Base-by-base conservation (phyloP, 2,329 filamentous ascomycete genomes). In the Aspergillus nomiae region DNA sequence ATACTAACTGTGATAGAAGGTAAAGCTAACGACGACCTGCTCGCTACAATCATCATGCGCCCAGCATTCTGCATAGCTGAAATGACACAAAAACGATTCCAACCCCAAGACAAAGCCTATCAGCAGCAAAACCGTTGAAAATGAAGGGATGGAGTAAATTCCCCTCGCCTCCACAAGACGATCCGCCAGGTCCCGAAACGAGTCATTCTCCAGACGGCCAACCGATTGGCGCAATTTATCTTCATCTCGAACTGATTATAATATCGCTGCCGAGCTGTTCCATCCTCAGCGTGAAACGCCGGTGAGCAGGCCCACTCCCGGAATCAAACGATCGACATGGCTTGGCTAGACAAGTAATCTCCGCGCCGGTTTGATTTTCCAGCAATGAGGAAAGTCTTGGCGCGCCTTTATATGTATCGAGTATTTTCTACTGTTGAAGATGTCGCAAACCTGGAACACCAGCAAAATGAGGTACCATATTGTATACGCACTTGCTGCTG, bases 301-400 rank as follows among this genome's bases (percentile, higher is more conserved):
- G 38, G 56, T 36, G 28, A 54, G 19, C 28, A 9, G n/a, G 21
- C 28, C 60, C 28, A 26, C 11, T 3, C 34, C 34, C 10, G 16
- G n/a, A 19, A 24, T 32, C 16, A 30, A 53, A 12, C 14, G 51
- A 36, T 53, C 46, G 51, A n/a, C 34, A 57, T 43, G 21, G 21
- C 63, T 63, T 61, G 61, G 61, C 63, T 56, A 12, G 43, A 34
- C 30, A 59, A 41, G 32, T 54, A 65, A 59, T 57, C 51, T 56
- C 59, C 56, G 58, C 24, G 26, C 26, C 16, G 24, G 45, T 24
- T 48, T 48, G 19, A 58, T 62, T 65, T 60, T 62, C 64, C 64
- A 57, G 58, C 64, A 65, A 65, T 65, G n/a, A 54, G n/a, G n/a
- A n/a, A 36, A 14, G 32, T 36, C 51, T 54, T 36, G 32, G 51